Percentiles rank a stretch among this genome's conserved stretches.
phyloP scores from a whole-genome alignment of 1,284 basidiomycete genomes.

The Ceratobasidium sp. region DNA sequence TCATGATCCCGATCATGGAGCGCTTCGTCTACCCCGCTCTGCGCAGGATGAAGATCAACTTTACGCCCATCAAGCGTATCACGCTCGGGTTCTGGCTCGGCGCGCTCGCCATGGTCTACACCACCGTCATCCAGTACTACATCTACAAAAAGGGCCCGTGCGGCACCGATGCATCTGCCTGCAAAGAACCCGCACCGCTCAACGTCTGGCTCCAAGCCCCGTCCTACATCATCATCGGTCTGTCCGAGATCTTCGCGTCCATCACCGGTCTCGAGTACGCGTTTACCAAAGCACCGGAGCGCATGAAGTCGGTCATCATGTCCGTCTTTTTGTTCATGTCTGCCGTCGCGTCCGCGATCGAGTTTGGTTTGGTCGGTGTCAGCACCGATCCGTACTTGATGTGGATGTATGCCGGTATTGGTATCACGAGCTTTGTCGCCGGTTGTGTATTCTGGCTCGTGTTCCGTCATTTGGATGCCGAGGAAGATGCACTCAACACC shows the following conservation, averaged over 20 bases:
- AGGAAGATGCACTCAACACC: conserved; percentile 57
- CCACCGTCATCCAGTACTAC: conserved; percentile 70
- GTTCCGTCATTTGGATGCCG: conserved; percentile 60
- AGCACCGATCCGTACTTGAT: conserved; percentile 32
- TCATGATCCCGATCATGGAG: conserved; percentile 53
- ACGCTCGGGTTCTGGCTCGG: conserved; percentile 75
- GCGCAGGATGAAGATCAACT: conserved; percentile 67
- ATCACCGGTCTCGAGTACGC: conserved; percentile 85
- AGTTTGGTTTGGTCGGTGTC: conserved; percentile 52
- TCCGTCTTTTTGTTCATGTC: conserved; percentile 72
- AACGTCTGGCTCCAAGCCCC: conserved; percentile 78
- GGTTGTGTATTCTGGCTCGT: conserved; percentile 51
- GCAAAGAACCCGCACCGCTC: conserved; percentile 52
- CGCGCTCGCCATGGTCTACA: conserved; percentile 64
- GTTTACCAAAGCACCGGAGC: conserved; percentile 84
- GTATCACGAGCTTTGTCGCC: conserved; percentile 56
- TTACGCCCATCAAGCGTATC: conserved; percentile 78
- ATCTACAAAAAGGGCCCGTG: conserved; percentile 78
- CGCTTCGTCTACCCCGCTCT: conserved; percentile 74
- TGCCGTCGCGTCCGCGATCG: conserved; percentile 58
- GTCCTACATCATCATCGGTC: conserved; percentile 54
- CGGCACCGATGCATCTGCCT: conserved; percentile 61
- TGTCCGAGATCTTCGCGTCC: conserved; percentile 76
- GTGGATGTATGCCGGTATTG: conserved; percentile 56
- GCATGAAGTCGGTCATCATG: conserved; percentile 84